Evolutionary conservation across 2,329 filamentous ascomycete species (phyloP).

Genomic region (Curvularia eragrostidis): DNA sequence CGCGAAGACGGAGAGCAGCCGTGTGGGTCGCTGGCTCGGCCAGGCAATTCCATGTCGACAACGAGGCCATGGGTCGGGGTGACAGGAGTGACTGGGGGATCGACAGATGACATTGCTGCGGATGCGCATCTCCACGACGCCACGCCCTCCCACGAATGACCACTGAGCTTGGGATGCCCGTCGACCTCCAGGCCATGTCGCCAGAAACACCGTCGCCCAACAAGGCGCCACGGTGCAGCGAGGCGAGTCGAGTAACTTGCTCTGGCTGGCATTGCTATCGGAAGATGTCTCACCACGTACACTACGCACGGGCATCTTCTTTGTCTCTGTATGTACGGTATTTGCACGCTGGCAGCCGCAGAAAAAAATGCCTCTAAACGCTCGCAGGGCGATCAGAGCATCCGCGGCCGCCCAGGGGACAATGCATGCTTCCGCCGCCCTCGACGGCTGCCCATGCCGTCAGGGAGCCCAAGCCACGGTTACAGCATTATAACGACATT

Average conservation of each 20-base stretch:
- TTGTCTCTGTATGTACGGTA: slow-evolving; percentile 11
- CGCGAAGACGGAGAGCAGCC: slow-evolving; percentile 19
- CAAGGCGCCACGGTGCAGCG: neutral
- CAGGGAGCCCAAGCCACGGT: neutral
- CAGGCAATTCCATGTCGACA: slow-evolving; percentile 11
- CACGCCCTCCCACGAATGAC: neutral
- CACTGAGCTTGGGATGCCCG: neutral
- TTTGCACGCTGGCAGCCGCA: slow-evolving; percentile 5
- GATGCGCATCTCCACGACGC: slow-evolving; percentile 16
- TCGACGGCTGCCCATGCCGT: neutral
- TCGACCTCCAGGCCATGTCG: neutral
- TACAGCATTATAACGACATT: neutral
- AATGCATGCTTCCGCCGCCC: slow-evolving; percentile 1
- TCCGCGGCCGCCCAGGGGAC: slow-evolving; percentile 2
- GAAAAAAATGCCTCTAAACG: slow-evolving; percentile 10
- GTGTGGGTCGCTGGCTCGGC: slow-evolving; percentile 19
- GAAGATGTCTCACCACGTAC: slow-evolving; percentile 17
- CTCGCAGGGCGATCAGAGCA: neutral
- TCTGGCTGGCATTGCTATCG: slow-evolving; percentile 9
- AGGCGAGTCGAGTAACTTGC: neutral
- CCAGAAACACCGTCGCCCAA: neutral
- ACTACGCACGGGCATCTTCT: neutral
- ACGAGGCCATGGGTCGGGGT: neutral
- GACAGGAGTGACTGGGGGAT: slow-evolving; percentile 16
- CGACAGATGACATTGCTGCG: slow-evolving; percentile 6